Evolutionary conservation across 2,329 filamentous ascomycete species (phyloP), one percentile per base, ranked within the genome.

Genomic region (Curvularia eragrostidis): DNA sequence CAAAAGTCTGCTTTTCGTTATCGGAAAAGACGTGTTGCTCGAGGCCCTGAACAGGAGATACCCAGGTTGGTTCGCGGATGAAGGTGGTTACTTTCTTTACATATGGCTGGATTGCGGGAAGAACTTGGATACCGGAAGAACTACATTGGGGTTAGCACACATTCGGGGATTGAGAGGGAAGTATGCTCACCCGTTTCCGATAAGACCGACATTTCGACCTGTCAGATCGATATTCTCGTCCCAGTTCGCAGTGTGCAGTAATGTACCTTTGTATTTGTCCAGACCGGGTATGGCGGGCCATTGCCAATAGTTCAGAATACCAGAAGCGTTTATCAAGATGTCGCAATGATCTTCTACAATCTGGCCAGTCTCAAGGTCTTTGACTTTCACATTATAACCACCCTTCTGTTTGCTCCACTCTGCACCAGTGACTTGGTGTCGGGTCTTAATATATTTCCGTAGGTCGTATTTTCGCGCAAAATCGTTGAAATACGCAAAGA

Each of bases 221-320:
- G 67, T 68, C 6, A 85, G 71, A n/a, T 83, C 77, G 8, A 84
- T 73, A 18, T 80, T 77, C 5, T 82, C 70, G 1, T 84, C 80
- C 84, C 84, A 89, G 36, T 79, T 77, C 1, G 85, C 82, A 0
- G 83, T 83, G 66, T 88, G 85, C 42, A 86, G 77, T 3, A 86
- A 70, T 7, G 73, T 67, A 8, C 85, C 85, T 50, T 79, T 71
- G 73, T 86, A 89, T n/a, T 73, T 75, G 1, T 79, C 63, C 0
- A 83, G 59, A 0, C 85, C 85, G 0, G 81, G 78, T 21, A 87
- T 80, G 18, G 80, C 77, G 1, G 85, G 85, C 78, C 81, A 83
- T 50, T 78, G 75, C 73, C 79, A 83, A 59, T 81, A 81, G 63
- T 84, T 84, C 34, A 85, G 70, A 19, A 84, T 78, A 12, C 83